Conservation (phyloP, 169 alveolate species). For the Besnoitia besnoiti region DNA sequence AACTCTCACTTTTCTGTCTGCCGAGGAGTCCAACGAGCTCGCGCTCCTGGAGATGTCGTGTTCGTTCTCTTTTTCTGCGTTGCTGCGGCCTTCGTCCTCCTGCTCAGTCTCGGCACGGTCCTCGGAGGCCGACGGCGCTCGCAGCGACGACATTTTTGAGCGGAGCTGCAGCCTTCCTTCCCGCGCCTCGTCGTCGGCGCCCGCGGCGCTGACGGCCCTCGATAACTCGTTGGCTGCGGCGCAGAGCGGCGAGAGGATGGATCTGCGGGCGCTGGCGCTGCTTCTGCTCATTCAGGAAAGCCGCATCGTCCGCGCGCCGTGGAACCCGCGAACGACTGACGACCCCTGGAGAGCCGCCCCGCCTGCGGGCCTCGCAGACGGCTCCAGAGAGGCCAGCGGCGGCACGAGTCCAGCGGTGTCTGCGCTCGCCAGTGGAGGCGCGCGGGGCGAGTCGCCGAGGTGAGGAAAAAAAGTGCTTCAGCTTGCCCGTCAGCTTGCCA, state of each 20-base stretch:
- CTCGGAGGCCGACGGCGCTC: neutral
- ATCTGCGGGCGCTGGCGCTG: neutral
- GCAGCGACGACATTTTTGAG: neutral
- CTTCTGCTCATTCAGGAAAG: constrained; percentile 26
- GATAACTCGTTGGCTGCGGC: neutral
- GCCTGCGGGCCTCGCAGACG: neutral
- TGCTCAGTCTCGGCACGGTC: neutral
- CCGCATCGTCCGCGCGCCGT: neutral
- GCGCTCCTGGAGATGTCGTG: neutral
- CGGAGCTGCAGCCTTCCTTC: no score
- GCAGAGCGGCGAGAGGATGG: neutral
- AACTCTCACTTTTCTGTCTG: neutral
- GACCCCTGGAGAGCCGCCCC: constrained; percentile 16
- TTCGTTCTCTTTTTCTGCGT: neutral
- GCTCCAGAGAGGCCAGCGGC: neutral
- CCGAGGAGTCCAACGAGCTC: neutral
- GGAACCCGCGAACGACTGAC: constrained; percentile 15
- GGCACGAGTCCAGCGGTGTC: neutral
- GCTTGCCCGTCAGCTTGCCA: no score
- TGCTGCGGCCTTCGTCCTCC: neutral
- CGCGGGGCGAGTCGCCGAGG: constrained; percentile 9
- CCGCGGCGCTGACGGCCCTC: neutral
- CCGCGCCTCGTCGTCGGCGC: neutral
- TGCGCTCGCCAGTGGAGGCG: neutral
- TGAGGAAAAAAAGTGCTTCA: no score